Base-by-base conservation (phyloP, 129 eudicot species). In the Cynara cardunculus region DNA sequence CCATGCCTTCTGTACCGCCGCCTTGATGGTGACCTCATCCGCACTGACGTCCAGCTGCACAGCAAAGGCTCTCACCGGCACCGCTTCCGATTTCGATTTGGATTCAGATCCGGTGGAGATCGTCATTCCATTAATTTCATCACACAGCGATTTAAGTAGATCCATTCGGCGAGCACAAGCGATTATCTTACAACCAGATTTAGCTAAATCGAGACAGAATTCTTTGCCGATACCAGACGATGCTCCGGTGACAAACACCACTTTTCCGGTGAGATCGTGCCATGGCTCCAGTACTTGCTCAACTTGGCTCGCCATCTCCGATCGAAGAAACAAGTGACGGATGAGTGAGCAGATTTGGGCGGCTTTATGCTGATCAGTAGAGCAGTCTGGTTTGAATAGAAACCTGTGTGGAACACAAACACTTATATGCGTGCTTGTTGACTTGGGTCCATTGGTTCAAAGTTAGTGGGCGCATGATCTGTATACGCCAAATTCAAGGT, bases 1-100 rank as follows among this genome's bases (percentile, higher is more conserved):
- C 93, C 93, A 89, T 9, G 84, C 93, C 70, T 82, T 82, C 18
- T 79, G 24, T 2, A 87, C 82, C 0, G 90, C 88, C 7, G 86
- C 89, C 72, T 89, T 86, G 25, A 89, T 87, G 25, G 85, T 73
- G 0, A 19, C 6, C 56, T 85, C 79, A 25, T 87, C 87, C 8
- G 89, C 83, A 1, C 86, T 69, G 16, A 89, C 85, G 19, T 89
- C 93, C 1, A 87, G 72, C 78, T 72, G 87, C 6, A 89, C 73
- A 4, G 89, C 80, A 44, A 85, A 80, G 0, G 93, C 93, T 3
- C 71, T 64, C 21, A 65, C 61, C 19, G 64, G 3, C 13, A 11
- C 31, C 2, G 9, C 10, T 61, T 73, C 84, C 7, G 66, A 0
- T 30, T 18, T 65, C 2, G 79, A 1, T 39, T n/a, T 65, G 2